Percentiles rank a stretch among this genome's conserved stretches.
These are phyloP conservation scores for Periconia sp. DNA, from an alignment of 2,329 filamentous ascomycete species.

Conservation along the genomic window DNA sequence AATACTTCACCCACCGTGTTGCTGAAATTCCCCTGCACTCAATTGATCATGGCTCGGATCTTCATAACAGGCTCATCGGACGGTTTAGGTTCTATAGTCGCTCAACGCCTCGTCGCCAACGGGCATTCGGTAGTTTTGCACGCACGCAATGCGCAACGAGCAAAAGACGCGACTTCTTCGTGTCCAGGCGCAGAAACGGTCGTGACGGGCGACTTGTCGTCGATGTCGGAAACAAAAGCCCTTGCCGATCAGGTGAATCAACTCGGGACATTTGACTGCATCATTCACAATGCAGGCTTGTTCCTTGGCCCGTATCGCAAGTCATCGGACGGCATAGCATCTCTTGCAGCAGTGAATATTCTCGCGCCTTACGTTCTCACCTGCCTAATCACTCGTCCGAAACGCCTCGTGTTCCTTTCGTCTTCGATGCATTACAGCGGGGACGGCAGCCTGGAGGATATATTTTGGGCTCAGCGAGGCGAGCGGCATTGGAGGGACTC, in stretches of 20 bases:
- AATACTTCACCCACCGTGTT: too few relatives aligned
- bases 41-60: conserved; percentile 55
- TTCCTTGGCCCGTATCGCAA: conserved; percentile 52
- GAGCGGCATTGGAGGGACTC: conserved; percentile 42
- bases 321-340: conserved; percentile 55
- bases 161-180: conserved; percentile 54
- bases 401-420: conserved; percentile 59
- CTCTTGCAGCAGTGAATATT: conserved; percentile 62
- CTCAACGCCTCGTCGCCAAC: conserved; percentile 55
- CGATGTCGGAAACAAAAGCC: conserved; percentile 56
- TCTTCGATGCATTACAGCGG: conserved; percentile 59
- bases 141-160: conserved; percentile 62
- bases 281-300: conserved; percentile 65
- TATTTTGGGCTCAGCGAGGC: conserved; percentile 47
- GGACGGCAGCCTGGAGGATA: conserved; percentile 49
- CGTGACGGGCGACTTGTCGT: conserved; percentile 61
- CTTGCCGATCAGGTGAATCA: conserved; percentile 60
- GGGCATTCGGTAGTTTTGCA: conserved; percentile 64
- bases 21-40: too few relatives aligned
- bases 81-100: conserved; percentile 61
- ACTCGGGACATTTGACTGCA: conserved; percentile 58
- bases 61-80: conserved; percentile 65
- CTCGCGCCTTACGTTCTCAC: conserved; percentile 65
- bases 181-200: conserved; percentile 59
- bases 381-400: conserved; percentile 56